Percentiles rank a stretch among this genome's conserved stretches.
phyloP scores from a whole-genome alignment of 768 basidiomycete species.

The Boletus patriciae region DNA sequence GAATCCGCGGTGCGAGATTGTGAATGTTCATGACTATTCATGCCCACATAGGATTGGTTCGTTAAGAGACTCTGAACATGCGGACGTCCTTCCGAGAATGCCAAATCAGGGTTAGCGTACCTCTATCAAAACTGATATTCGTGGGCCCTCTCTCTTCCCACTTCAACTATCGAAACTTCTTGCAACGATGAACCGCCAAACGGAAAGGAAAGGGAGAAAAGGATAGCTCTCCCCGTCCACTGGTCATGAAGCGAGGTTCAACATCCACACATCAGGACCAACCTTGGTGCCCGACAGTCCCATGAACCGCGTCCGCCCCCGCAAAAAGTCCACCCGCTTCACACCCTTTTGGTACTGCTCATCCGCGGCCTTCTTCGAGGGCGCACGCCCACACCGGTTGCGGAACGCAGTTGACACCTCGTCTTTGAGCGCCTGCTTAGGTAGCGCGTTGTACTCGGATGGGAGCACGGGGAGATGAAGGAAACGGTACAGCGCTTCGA shows the following conservation, averaged over 20 bases:
- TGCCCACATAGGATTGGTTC: too few species aligned
- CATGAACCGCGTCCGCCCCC: slow-evolving; percentile 43
- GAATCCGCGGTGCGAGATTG: too few species aligned
- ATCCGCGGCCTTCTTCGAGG: slow-evolving; percentile 31
- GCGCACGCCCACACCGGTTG: slow-evolving; percentile 38
- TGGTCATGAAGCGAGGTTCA: slow-evolving; percentile 29
- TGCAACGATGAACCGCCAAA: too few species aligned
- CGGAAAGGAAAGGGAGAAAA: slow-evolving; percentile 2
- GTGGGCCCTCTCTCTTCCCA: too few species aligned
- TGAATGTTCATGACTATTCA: too few species aligned
- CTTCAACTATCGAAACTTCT: too few species aligned
- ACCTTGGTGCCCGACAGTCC: slow-evolving; percentile 44
- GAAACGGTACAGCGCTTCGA: slow-evolving; percentile 43
- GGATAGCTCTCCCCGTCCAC: slow-evolving; percentile 9
- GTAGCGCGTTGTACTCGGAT: slow-evolving; percentile 41
- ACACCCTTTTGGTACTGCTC: slow-evolving; percentile 48
- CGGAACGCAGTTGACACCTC: slow-evolving; percentile 46
- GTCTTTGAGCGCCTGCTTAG: slow-evolving; percentile 32
- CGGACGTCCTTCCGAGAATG: too few species aligned
- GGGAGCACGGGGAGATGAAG: slow-evolving; percentile 42
- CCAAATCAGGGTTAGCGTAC: too few species aligned
- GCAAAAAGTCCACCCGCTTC: slow-evolving; percentile 56
- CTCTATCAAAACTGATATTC: too few species aligned
- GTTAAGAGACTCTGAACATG: too few species aligned
- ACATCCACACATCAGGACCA: slow-evolving; percentile 38